Percentiles rank a stretch among this genome's conserved stretches.
Conservation (phyloP, 768 basidiomycete genomes). For the Termitomyces sp. region DNA sequence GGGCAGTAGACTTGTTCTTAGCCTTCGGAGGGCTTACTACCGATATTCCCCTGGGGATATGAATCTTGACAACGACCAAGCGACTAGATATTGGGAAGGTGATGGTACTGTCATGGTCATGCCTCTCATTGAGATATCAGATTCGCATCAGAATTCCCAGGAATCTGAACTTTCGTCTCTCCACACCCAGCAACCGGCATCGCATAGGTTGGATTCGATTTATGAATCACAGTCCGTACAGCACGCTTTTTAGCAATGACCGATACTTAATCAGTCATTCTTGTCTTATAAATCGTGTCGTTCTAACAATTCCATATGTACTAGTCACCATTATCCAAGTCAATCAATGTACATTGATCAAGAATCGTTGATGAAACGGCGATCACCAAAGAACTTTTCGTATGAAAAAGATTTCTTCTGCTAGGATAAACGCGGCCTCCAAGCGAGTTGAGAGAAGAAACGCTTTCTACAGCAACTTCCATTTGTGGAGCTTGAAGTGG, state of each 20-base stretch:
- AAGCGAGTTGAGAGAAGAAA: too few species aligned
- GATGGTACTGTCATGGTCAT: not conserved
- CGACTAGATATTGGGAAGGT: not conserved
- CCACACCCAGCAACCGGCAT: not conserved
- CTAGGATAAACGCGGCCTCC: too few species aligned
- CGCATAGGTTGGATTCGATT: not conserved
- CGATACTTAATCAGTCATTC: not conserved
- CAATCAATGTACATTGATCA: not conserved
- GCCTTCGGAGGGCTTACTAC: conserved; percentile 24
- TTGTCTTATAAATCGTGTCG: not conserved
- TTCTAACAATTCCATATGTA: not conserved
- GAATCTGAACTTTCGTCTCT: not conserved
- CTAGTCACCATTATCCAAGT: not conserved
- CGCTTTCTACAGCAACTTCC: too few species aligned
- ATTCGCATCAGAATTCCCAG: not conserved
- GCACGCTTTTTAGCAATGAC: too few species aligned
- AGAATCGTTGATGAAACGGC: not conserved
- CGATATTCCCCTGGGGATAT: conserved; percentile 3
- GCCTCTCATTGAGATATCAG: not conserved
- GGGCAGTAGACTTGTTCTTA: conserved; percentile 23
- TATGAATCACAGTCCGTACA: too few species aligned
- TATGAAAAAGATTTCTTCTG: too few species aligned
- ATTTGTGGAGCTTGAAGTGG: too few species aligned
- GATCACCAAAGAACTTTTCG: not conserved
- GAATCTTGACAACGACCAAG: not conserved